These are phyloP conservation scores for Colletotrichum nymphaeae DNA, from an alignment of 2,329 filamentous ascomycete genomes.

Conservation along the genomic window DNA sequence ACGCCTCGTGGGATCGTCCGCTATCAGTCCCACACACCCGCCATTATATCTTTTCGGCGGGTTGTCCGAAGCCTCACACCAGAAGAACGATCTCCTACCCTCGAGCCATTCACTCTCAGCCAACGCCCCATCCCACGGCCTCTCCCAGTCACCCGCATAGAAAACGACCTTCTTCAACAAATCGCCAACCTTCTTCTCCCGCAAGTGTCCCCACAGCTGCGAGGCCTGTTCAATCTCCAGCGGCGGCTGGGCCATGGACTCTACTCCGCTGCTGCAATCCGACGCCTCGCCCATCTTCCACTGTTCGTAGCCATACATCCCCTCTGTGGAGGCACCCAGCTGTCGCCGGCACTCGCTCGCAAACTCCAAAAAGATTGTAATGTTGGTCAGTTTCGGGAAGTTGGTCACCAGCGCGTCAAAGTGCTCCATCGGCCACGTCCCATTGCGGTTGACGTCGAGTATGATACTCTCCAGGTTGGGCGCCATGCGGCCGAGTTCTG, in stretches of 20 bases:
- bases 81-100: not conserved
- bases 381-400: constrained; percentile 14
- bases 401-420: constrained; percentile 12
- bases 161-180: not conserved
- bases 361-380: constrained; percentile 22
- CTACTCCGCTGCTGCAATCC: not conserved
- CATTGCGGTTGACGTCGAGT: constrained; percentile 27
- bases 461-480: constrained; percentile 6
- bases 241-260: constrained; percentile 1
- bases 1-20: not conserved
- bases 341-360: constrained; percentile 20
- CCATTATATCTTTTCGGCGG: too few relatives aligned
- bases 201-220: not conserved
- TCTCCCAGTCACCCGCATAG: constrained; percentile 15
- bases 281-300: not conserved
- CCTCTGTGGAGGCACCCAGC: not conserved
- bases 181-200: not conserved
- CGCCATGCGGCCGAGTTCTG: not conserved
- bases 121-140: constrained; percentile 6
- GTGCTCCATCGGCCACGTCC: constrained; percentile 5
- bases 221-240: not conserved
- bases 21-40: not conserved
- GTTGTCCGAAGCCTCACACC: not conserved
- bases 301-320: not conserved
- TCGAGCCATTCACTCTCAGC: not conserved